A percentile compares a stretch with the other conserved stretches of the same genome.
These are phyloP conservation scores for Orbilia brochopaga DNA, from an alignment of 2,329 filamentous ascomycete genomes.

Conservation along the genomic window DNA sequence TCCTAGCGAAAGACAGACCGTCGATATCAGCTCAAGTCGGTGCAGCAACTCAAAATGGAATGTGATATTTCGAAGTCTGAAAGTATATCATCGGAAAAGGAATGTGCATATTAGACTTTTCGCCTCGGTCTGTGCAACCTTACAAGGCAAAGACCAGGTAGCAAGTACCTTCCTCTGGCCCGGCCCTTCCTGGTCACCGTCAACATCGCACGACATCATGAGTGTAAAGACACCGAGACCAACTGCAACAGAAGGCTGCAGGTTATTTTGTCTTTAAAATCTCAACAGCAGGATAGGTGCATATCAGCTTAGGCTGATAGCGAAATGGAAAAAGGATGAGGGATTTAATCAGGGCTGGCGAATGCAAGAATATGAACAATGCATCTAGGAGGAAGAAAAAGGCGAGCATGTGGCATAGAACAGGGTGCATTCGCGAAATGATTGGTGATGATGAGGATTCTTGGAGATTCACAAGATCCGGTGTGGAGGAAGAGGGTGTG, in stretches of 20 bases:
- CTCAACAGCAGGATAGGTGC: constrained; percentile 25
- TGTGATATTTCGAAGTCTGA: constrained; percentile 23
- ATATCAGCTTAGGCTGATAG: constrained; percentile 4
- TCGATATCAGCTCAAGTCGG: constrained; percentile 18
- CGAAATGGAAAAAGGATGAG: constrained; percentile 34
- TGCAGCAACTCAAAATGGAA: constrained; percentile 31
- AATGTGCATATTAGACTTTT: constrained; percentile 31
- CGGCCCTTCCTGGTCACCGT: neutral
- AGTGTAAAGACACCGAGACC: neutral
- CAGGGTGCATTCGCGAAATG: constrained; percentile 8
- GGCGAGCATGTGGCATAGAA: constrained; percentile 8
- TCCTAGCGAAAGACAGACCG: constrained; percentile 27
- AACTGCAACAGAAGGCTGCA: constrained; percentile 32
- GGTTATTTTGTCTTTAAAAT: constrained; percentile 20
- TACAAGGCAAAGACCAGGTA: constrained; percentile 28
- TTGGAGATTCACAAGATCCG: constrained; percentile 27
- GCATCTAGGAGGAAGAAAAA: constrained; percentile 3
- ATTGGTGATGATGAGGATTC: constrained; percentile 25
- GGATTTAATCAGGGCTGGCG: constrained; percentile 37
- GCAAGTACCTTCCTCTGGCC: neutral
- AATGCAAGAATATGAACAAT: constrained; percentile 13
- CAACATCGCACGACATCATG: neutral
- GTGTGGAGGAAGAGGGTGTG: constrained; percentile 28
- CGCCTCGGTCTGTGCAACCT: constrained; percentile 28
- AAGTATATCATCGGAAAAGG: constrained; percentile 18